Conservation (phyloP, 345 rosid species). For the Euphorbia peplus region DNA sequence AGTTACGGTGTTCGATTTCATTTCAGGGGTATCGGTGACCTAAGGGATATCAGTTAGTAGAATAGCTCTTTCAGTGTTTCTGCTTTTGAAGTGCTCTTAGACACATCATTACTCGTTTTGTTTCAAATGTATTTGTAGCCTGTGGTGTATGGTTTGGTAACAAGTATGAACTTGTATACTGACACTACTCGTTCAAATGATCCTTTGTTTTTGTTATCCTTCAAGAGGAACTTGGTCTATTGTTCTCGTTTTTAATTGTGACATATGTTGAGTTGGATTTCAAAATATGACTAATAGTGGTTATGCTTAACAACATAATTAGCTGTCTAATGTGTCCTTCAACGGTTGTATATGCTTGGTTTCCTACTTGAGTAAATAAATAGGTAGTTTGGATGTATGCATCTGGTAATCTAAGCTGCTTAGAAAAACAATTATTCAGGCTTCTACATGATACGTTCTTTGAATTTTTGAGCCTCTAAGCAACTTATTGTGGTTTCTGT, state of each 20-base stretch:
- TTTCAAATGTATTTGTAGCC: not conserved
- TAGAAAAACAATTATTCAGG: not conserved
- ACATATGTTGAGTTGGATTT: not conserved
- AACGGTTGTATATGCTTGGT: constrained; percentile 1
- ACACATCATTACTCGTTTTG: not conserved
- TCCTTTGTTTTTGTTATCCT: not conserved
- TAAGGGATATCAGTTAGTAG: not conserved
- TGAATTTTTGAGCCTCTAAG: not conserved
- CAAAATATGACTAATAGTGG: not conserved
- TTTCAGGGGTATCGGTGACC: not conserved
- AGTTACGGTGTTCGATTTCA: not conserved
- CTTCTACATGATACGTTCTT: not conserved
- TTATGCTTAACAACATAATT: not conserved
- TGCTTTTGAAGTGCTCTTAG: not conserved
- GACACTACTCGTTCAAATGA: not conserved
- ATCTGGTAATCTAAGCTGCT: not conserved
- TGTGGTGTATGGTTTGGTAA: not conserved
- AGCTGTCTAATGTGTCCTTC: not conserved
- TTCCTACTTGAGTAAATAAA: not conserved
- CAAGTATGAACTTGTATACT: not conserved
- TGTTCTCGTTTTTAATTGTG: not conserved
- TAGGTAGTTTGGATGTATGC: not conserved
- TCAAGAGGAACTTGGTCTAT: not conserved
- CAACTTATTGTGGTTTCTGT: not conserved
- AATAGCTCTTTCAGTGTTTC: too few relatives aligned